Conservation (phyloP, 257 asterid genomes). For the Jasminum sambac region DNA sequence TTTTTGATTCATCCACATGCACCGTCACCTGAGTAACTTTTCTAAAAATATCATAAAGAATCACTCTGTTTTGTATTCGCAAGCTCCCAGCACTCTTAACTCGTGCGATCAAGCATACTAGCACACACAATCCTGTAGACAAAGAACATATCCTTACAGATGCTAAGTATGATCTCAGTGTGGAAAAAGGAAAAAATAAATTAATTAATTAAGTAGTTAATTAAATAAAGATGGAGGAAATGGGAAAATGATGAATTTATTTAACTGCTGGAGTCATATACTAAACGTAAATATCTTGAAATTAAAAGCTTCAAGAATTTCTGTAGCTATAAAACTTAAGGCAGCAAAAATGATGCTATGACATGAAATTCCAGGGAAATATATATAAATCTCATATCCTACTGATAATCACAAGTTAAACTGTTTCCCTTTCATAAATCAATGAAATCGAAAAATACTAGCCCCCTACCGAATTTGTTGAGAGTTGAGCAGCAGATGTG, state of each 20-base stretch:
- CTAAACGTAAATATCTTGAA: not conserved
- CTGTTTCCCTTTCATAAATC: not conserved
- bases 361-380: too few species aligned
- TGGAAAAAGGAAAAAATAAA: too few species aligned
- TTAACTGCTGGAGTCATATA: not conserved
- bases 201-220: too few species aligned
- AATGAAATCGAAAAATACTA: not conserved
- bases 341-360: too few species aligned
- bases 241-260: not conserved
- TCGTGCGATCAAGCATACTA: not conserved
- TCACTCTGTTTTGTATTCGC: not conserved
- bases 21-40: not conserved
- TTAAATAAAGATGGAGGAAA: too few species aligned
- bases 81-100: not conserved
- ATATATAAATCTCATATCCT: not conserved
- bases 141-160: slow-evolving; percentile 7
- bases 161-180: too few species aligned
- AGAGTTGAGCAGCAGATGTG: not conserved
- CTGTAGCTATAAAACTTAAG: too few species aligned
- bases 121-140: not conserved
- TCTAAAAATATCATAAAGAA: not conserved
- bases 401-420: not conserved
- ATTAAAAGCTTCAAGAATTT: too few species aligned
- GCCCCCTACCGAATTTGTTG: not conserved
- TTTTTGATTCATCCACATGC: not conserved